Evolutionary conservation across 495 filamentous ascomycete genomes (phyloP).

Genomic region (Xylaria curta): DNA sequence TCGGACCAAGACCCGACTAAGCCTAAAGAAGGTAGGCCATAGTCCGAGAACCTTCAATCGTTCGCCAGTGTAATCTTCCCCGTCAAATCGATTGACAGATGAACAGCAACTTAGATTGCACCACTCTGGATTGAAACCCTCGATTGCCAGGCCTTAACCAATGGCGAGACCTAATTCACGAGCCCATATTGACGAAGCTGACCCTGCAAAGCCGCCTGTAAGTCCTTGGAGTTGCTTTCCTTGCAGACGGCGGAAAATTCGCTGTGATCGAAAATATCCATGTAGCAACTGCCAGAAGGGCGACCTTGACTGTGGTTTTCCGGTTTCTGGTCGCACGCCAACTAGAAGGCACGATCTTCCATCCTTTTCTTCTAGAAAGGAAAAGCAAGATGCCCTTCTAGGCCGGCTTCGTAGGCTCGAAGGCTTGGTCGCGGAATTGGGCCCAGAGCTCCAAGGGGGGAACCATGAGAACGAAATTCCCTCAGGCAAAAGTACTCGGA

Average conservation of each 20-base stretch:
- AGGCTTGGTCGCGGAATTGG: background rate
- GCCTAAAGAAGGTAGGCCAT: constrained; percentile 9
- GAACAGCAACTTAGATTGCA: background rate
- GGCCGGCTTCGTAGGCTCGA: constrained; percentile 17
- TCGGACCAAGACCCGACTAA: constrained; percentile 17
- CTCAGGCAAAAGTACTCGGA: background rate
- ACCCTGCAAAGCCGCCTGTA: background rate
- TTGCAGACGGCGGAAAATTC: constrained; percentile 45
- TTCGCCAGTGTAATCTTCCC: background rate
- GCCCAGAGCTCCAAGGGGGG: background rate
- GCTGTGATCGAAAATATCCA: constrained; percentile 44
- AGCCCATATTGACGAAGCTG: background rate
- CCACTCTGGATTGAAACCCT: background rate
- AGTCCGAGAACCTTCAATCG: background rate
- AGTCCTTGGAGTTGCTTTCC: constrained; percentile 36
- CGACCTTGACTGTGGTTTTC: constrained; percentile 9
- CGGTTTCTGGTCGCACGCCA: constrained; percentile 15
- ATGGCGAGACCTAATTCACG: constrained; percentile 2
- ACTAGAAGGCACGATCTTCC: constrained; percentile 16
- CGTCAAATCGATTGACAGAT: background rate
- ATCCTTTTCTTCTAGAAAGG: constrained; percentile 3
- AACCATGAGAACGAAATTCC: background rate
- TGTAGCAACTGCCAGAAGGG: constrained; percentile 55
- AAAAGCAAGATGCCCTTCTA: constrained; percentile 13
- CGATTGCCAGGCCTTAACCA: background rate